phyloP scores from a whole-genome alignment of 2,329 filamentous ascomycete species.

The Dichotomopilus funicola region DNA sequence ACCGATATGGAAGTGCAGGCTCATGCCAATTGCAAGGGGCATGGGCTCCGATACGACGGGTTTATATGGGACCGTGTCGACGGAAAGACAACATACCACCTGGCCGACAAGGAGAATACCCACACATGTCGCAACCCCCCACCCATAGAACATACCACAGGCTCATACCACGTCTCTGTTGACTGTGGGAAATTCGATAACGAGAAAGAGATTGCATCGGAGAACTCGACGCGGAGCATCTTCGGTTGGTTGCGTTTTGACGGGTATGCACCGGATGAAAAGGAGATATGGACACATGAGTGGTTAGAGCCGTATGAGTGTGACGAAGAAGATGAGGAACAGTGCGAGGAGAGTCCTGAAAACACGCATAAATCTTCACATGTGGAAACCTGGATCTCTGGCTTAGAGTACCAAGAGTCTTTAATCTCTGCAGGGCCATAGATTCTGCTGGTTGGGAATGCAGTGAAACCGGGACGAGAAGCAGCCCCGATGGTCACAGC shows the following conservation, averaged over 20 bases:
- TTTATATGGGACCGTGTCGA: constrained; percentile 14
- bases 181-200: constrained; percentile 12
- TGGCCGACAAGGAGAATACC: no score
- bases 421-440: no score
- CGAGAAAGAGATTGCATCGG: constrained; percentile 21
- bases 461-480: no score
- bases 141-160: not conserved
- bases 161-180: not conserved
- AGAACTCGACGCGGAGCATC: constrained; percentile 27
- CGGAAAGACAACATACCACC: not conserved
- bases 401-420: no score
- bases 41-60: constrained; percentile 12
- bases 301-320: not conserved
- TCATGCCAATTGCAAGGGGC: constrained; percentile 23
- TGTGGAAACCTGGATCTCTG: not conserved
- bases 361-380: not conserved
- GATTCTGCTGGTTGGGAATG: no score
- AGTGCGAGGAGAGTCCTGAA: not conserved
- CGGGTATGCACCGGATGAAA: constrained; percentile 22
- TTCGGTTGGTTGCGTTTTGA: constrained; percentile 27
- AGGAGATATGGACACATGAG: constrained; percentile 14
- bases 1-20: constrained; percentile 26
- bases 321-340: not conserved
- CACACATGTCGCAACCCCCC: not conserved
- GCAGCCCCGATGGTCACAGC: no score